Evolutionary conservation across 129 eudicot species (phyloP).

Genomic region (Deinandra increscens): DNA sequence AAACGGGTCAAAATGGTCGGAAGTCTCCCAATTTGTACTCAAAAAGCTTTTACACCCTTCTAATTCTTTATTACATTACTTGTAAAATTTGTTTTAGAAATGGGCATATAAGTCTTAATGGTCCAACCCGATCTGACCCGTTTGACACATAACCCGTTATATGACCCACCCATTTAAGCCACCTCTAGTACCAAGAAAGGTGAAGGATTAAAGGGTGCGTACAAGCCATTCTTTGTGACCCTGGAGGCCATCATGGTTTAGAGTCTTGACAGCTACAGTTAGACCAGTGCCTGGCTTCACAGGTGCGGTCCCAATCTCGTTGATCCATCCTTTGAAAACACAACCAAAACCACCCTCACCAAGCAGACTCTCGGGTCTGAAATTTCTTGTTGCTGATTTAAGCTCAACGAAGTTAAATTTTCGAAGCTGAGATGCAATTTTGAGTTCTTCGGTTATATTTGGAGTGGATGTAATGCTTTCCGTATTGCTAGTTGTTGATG

Average conservation of each 20-base stretch:
- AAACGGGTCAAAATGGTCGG: no score
- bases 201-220: constrained; percentile 5
- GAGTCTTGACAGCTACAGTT: constrained; percentile 91
- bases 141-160: not conserved
- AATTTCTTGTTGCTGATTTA: constrained; percentile 83
- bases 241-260: constrained; percentile 94
- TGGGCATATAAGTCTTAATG: not conserved
- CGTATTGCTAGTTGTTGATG: constrained; percentile 68
- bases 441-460: constrained; percentile 63
- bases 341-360: constrained; percentile 99
- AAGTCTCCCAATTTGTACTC: no score
- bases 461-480: constrained; percentile 77
- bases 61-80: no score
- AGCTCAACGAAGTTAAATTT: constrained; percentile 73
- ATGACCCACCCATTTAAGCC: not conserved
- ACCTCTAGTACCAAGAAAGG: constrained; percentile 5
- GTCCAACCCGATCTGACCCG: not conserved
- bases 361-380: constrained; percentile 86
- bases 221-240: constrained; percentile 99
- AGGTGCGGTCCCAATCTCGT: constrained; percentile 64
- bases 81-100: not conserved
- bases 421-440: constrained; percentile 78
- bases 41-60: no score
- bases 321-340: constrained; percentile 95
- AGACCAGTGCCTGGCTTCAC: constrained; percentile 86